Evolutionary conservation across 495 filamentous ascomycete species (phyloP), one percentile per base, ranked within the genome.

Genomic region (Talaromyces thailandensis): DNA sequence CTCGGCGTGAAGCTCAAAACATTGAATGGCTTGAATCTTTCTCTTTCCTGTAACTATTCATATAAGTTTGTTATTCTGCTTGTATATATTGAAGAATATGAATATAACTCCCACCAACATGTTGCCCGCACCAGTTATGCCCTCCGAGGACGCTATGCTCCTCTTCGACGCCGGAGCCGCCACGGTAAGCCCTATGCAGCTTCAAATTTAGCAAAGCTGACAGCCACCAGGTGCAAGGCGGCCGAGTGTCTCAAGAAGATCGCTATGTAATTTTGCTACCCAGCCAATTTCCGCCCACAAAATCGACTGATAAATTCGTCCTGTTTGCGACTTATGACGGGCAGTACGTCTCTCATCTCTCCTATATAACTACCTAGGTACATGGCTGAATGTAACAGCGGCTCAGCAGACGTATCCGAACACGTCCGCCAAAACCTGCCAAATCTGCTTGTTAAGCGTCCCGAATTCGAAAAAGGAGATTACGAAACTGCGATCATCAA

Each of bases 311-410:
- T n/a, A 71, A 70, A 14, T 14, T 78, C 18, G 76, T 70, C 8
- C 69, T 75, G 43, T 73, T 78, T 62, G 74, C 73, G 11, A 65
- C 76, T 12, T 78, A 76, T 60, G 76, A 78, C 50, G 76, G 76
- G 40, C 74, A 78, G 76, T 78, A 66, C 63, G 75, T 55, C n/a
- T 21, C 6, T 2, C 0, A 2, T 21, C 12, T 26, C 14, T 28
- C n/a, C 50, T 23, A 52, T 5, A 53, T 9, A 28, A 14, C 9
- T 51, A 51, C 45, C 40, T 5, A 51, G 16, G 35, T 16, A 16
- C 35, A 37, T 16, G 3, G 35, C 12, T 37, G 18, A 21, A 1
- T 11, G 24, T 21, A 23, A 35, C 48, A 78, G 76, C 66, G 76
- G 76, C 37, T 71, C 76, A 5, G 64, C 56, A 8, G 55, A 67